phyloP scores from a whole-genome alignment of 768 basidiomycete species.

The Tubosaeta sp. region DNA sequence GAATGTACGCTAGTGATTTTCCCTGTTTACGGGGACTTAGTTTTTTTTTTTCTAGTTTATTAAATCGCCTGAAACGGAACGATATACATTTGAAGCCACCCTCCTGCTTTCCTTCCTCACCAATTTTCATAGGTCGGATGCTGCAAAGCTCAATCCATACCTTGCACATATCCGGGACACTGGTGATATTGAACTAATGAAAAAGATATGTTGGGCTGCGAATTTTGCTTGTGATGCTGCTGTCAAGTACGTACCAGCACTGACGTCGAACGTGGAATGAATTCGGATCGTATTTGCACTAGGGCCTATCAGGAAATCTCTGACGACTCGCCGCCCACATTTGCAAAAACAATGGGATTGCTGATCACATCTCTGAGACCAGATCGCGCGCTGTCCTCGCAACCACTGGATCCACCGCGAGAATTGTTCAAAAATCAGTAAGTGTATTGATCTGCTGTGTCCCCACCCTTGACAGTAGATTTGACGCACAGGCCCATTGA shows the following conservation, averaged over 20 bases:
- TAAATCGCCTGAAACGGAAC: constrained; percentile 49
- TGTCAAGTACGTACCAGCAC: constrained; percentile 41
- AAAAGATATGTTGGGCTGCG: constrained; percentile 53
- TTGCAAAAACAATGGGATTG: constrained; percentile 48
- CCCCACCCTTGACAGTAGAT: background rate
- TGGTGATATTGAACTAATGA: constrained; percentile 48
- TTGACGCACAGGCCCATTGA: constrained; percentile 52
- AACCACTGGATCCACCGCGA: constrained; percentile 42
- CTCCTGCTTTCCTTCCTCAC: constrained; percentile 59
- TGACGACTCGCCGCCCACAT: constrained; percentile 49
- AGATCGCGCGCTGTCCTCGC: constrained; percentile 47
- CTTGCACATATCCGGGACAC: constrained; percentile 48
- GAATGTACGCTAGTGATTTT: constrained; percentile 33
- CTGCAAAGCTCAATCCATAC: constrained; percentile 65
- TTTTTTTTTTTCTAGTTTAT: constrained; percentile 41
- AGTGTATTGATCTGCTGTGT: constrained; percentile 6
- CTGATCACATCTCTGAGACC: constrained; percentile 51
- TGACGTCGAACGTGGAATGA: background rate
- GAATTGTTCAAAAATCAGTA: constrained; percentile 59
- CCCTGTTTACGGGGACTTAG: background rate
- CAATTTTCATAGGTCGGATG: constrained; percentile 71
- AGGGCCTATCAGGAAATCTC: constrained; percentile 56
- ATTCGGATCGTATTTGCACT: background rate
- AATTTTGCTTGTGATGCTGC: constrained; percentile 48
- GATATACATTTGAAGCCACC: constrained; percentile 55